phyloP scores from a whole-genome alignment of 176 grass and related monocot genomes.

The Bothriochloa decipiens region DNA sequence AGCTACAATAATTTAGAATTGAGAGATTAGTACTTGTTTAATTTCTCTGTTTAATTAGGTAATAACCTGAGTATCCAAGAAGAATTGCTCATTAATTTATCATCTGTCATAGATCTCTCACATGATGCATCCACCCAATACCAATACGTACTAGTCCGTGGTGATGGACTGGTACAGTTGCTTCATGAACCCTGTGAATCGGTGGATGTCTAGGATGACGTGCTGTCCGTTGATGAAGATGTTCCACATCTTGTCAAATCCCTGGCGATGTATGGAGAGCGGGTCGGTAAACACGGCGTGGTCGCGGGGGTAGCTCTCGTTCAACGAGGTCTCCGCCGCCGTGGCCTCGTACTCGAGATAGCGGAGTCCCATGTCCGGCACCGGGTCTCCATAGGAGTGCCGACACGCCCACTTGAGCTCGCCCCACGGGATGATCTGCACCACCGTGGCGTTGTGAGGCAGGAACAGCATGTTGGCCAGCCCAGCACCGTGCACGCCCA shows the following conservation, averaged over 20 bases:
- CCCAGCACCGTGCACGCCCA: slow-evolving; percentile 78
- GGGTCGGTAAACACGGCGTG: slow-evolving; percentile 60
- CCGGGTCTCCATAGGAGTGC: slow-evolving; percentile 44
- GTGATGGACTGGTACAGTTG: slow-evolving; percentile 43
- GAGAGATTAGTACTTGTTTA: too few relatives aligned
- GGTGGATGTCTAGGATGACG: slow-evolving; percentile 55
- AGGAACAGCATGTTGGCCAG: slow-evolving; percentile 83
- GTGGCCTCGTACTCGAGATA: slow-evolving; percentile 65
- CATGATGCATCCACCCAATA: too few relatives aligned
- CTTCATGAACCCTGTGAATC: slow-evolving; percentile 44
- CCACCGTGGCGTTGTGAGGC: slow-evolving; percentile 51
- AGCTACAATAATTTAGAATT: too few relatives aligned
- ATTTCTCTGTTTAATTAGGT: too few relatives aligned
- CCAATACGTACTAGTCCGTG: neutral
- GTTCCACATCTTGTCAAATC: slow-evolving; percentile 25
- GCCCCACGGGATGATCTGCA: slow-evolving; percentile 73
- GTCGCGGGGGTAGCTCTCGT: slow-evolving; percentile 52
- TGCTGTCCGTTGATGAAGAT: slow-evolving; percentile 61
- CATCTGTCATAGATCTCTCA: too few relatives aligned
- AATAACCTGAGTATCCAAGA: too few relatives aligned
- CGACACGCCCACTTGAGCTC: slow-evolving; percentile 45
- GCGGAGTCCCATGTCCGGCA: slow-evolving; percentile 52
- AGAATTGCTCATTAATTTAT: too few relatives aligned
- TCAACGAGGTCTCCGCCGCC: slow-evolving; percentile 55
- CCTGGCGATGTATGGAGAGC: slow-evolving; percentile 46